These are phyloP conservation scores for Boletus fagicola DNA, from an alignment of 768 basidiomycete genomes.

Conservation along the genomic window DNA sequence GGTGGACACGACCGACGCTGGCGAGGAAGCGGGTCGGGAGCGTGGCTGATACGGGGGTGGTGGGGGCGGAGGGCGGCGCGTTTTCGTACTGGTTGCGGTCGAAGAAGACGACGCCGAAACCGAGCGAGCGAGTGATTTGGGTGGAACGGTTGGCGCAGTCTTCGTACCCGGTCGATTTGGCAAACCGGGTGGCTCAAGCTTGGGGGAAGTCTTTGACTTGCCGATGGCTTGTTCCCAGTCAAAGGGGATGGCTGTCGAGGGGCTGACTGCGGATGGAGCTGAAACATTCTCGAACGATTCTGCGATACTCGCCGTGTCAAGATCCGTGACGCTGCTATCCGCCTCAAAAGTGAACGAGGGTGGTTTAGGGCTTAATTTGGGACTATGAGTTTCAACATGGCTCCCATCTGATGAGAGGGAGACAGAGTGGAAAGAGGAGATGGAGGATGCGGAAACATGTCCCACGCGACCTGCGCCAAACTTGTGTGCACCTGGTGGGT, in stretches of 20 bases:
- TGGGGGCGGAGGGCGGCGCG: slow-evolving; percentile 39
- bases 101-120: slow-evolving; percentile 38
- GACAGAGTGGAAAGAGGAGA: slow-evolving; percentile 82
- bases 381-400: slow-evolving; percentile 20
- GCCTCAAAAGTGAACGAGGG: slow-evolving; percentile 49
- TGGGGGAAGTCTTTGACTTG: slow-evolving; percentile 30
- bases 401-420: slow-evolving; percentile 68
- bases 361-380: slow-evolving; percentile 31
- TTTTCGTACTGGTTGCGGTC: slow-evolving; percentile 35
- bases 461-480: slow-evolving; percentile 36
- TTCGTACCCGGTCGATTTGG: slow-evolving; percentile 44
- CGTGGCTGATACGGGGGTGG: slow-evolving; percentile 35
- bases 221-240: slow-evolving; percentile 52
- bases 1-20: slow-evolving; percentile 37
- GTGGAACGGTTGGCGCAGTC: slow-evolving; percentile 20
- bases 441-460: slow-evolving; percentile 65
- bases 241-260: slow-evolving; percentile 43
- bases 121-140: slow-evolving; percentile 33
- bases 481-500: slow-evolving; percentile 43
- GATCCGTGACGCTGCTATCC: slow-evolving; percentile 37
- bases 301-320: slow-evolving; percentile 56
- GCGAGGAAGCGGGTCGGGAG: slow-evolving; percentile 34
- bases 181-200: slow-evolving; percentile 42
- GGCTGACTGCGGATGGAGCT: slow-evolving; percentile 51
- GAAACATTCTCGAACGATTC: slow-evolving; percentile 76